These are phyloP conservation scores for Cryptococcus floricola DNA, from an alignment of 1,284 basidiomycete species.

Conservation along the genomic window DNA sequence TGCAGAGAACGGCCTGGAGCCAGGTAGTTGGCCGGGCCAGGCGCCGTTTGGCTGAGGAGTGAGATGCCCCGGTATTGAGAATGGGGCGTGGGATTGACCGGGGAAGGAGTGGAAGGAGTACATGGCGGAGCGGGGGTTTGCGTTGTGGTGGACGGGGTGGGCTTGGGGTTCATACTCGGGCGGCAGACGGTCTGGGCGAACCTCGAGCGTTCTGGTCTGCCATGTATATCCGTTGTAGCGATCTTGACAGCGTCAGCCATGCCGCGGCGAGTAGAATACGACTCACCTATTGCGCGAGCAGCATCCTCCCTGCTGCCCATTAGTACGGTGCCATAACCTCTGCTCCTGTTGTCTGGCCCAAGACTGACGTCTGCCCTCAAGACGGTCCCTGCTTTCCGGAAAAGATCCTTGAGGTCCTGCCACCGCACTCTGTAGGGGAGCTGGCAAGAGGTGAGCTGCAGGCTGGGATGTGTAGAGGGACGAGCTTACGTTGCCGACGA, in stretches of 20 bases:
- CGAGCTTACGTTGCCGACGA: constrained; percentile 74
- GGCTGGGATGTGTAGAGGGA: background rate
- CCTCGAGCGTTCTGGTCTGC: constrained; percentile 86
- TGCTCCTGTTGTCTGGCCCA: constrained; percentile 83
- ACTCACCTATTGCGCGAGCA: constrained; percentile 66
- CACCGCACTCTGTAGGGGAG: constrained; percentile 88
- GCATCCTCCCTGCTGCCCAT: constrained; percentile 89
- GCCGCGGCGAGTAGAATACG: background rate
- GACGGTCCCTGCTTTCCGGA: constrained; percentile 90
- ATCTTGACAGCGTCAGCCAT: constrained; percentile 16
- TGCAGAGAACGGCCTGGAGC: constrained; percentile 9
- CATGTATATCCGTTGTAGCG: constrained; percentile 86
- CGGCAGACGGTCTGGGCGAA: constrained; percentile 73
- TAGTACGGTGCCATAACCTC: constrained; percentile 89
- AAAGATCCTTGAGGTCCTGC: constrained; percentile 98
- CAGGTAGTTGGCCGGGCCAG: constrained; percentile 31
- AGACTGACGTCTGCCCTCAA: constrained; percentile 89
- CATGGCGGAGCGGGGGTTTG: constrained; percentile 7
- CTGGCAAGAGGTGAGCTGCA: constrained; percentile 49
- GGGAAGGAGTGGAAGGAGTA: constrained; percentile 10
- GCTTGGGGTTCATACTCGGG: constrained; percentile 55
- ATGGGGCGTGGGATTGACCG: constrained; percentile 8
- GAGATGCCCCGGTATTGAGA: constrained; percentile 16
- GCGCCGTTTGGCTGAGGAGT: constrained; percentile 9
- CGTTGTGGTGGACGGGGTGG: constrained; percentile 23